These are phyloP conservation scores for Gossypium rotundifolium DNA, from an alignment of 345 rosid genomes.

Conservation along the genomic window DNA sequence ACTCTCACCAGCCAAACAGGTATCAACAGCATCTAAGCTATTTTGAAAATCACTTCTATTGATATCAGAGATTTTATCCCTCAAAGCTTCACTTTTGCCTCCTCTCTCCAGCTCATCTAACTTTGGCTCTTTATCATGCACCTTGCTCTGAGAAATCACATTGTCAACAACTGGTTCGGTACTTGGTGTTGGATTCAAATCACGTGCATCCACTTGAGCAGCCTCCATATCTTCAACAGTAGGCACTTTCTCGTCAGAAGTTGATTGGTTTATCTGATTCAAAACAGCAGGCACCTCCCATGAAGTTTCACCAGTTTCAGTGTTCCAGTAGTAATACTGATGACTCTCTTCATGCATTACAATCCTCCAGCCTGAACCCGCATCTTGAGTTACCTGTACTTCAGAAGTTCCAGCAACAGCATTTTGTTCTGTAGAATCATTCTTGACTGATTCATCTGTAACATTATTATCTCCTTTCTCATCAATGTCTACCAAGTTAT, in stretches of 20 bases:
- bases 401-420: constrained; percentile 35
- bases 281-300: constrained; percentile 78
- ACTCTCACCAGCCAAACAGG: constrained; percentile 18
- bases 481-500: constrained; percentile 26
- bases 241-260: constrained; percentile 21
- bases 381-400: constrained; percentile 41
- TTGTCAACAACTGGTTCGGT: constrained; percentile 21
- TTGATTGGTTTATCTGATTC: constrained; percentile 31
- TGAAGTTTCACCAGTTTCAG: constrained; percentile 92
- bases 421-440: constrained; percentile 28
- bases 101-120: constrained; percentile 24
- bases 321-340: constrained; percentile 92
- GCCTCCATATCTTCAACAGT: constrained; percentile 29
- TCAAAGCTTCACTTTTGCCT: constrained; percentile 25
- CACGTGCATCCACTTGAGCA: constrained; percentile 24
- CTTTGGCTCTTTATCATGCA: constrained; percentile 6
- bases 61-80: constrained; percentile 23
- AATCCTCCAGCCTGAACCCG: constrained; percentile 61
- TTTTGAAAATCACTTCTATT: constrained; percentile 24
- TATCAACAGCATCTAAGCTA: constrained; percentile 23
- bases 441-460: constrained; percentile 27
- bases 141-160: constrained; percentile 27
- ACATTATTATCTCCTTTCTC: constrained; percentile 17
- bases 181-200: constrained; percentile 20
- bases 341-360: constrained; percentile 85